Evolutionary conservation across 2,329 filamentous ascomycete genomes (phyloP).

Genomic region (Botrytis elliptica): DNA sequence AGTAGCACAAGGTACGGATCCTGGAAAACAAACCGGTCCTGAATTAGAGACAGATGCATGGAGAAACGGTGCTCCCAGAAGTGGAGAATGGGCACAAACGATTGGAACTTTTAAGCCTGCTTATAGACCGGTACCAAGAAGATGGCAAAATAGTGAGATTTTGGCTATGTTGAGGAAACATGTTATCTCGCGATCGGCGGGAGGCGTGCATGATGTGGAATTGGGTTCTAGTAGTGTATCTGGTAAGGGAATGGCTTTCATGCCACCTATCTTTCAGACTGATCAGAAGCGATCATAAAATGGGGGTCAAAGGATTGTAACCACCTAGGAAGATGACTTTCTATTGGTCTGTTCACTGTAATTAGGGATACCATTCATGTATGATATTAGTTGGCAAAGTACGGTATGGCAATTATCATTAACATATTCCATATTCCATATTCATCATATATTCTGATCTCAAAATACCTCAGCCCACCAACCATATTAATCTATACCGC

Average conservation of each 20-base stretch:
- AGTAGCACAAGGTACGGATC: conserved; percentile 32
- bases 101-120: conserved; percentile 91
- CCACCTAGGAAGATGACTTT: background rate
- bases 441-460: background rate
- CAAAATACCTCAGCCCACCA: background rate
- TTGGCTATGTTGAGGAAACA: conserved; percentile 74
- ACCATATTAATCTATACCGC: background rate
- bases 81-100: conserved; percentile 95
- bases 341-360: background rate
- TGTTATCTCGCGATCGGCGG: conserved; percentile 69
- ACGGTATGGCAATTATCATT: background rate
- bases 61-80: conserved; percentile 41
- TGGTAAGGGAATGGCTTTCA: conserved; percentile 40
- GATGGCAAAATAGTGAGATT: conserved; percentile 84
- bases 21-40: conserved; percentile 29
- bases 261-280: conserved; percentile 39
- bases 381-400: background rate
- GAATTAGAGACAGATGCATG: conserved; percentile 34
- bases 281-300: conserved; percentile 26
- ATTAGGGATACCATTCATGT: background rate
- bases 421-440: background rate
- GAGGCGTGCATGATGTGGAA: conserved; percentile 44
- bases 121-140: conserved; percentile 81
- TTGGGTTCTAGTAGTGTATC: conserved; percentile 30
- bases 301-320: background rate